Base-by-base conservation (phyloP, 768 basidiomycete species). In the Rhodosporidiobolus sp. region DNA sequence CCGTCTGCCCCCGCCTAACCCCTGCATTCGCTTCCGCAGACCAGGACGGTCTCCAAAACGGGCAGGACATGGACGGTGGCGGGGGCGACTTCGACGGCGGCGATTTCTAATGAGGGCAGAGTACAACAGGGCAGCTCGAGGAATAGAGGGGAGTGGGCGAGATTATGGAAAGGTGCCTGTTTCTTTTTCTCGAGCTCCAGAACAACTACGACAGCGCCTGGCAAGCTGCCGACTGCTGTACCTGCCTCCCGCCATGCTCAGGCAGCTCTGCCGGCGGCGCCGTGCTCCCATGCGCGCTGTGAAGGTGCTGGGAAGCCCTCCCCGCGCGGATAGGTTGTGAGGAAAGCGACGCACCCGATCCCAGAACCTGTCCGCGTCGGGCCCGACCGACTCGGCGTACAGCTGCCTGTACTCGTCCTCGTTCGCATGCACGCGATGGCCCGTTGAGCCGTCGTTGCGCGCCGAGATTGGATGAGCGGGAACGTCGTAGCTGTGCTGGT, bases 391-490 rank as follows among this genome's bases (percentile, higher is more conserved):
- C 67, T 78, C 73, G 53, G 69, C 59, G 70, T 79, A 75, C 28
- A 79, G 34, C 46, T 52, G 26, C 19, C 46, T 24, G 63, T 79
- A 79, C 49, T 56, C 43, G 14, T 46, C 66, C 34, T 52, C 60
- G 78, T 77, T 62, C 46, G 70, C 71, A 30, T 79, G 78, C 17
- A 72, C 69, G 20, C 9, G 68, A 70, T 71, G 69, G 50, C 65
- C 60, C 43, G 46, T 38, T 57, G 22, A 12, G 49, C 72, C 69
- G 43, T 64, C 46, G n/a, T 68, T 72, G 19, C 73, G 67, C 38
- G 45, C 26, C 24, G 67, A 55, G 63, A 74, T 65, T 14, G 75
- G 68, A 55, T 72, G 70, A 34, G 66, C 55, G 8, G 65, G 57
- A 8, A 35, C 56, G 46, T 49, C 34, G 65, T 70, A 69, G 35